Evolutionary conservation across 768 basidiomycete genomes (phyloP), one percentile per base, ranked within the genome.

Genomic region (Solioccasus polychromus): DNA sequence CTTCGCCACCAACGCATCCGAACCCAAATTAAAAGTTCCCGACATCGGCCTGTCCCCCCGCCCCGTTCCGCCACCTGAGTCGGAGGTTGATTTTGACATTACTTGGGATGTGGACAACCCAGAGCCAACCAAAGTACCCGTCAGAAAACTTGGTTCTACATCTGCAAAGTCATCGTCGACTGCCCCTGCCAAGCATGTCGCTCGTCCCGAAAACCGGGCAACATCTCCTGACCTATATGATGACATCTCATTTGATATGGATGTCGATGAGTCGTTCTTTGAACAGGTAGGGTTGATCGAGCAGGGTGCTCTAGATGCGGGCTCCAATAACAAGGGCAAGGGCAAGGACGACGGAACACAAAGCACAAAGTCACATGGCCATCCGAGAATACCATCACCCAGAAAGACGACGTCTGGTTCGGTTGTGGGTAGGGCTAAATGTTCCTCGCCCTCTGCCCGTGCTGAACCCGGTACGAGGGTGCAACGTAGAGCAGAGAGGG

Each of bases 211-310:
- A 40, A 53, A 51, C 45, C 32, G 41, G 32, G 15, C 61, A n/a
- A 28, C 15, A 38, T 61, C 55, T 38, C 52, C 54, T 11, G 63
- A 64, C 39, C 52, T 63, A 17, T 66, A 52, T 45, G 68, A 66
- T 37, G 65, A 68, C 46, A 68, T 71, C 24, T 56, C 64, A 22
- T 59, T 67, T 32, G 64, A 64, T 26, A 53, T 68, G 55, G 63
- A 63, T 11, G 53, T 73, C 35, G 66, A 71, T 37, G 73, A 69
- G 5, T 64, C 54, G 11, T 68, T 78, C 47, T 58, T 75, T 18
- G 70, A 67, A 50, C 69, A 71, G 47, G 54, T 61, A 44, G 65
- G 62, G 26, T 52, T 51, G 54, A 56, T 59, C 26, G 60, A 64
- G 50, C 49, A 50, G 35, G 51, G 53, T 19, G 56, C 50, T 17